Percentiles rank a stretch among this genome's conserved stretches.
Conservation (phyloP, 331 rosid genomes). For the Malus hybrid region DNA sequence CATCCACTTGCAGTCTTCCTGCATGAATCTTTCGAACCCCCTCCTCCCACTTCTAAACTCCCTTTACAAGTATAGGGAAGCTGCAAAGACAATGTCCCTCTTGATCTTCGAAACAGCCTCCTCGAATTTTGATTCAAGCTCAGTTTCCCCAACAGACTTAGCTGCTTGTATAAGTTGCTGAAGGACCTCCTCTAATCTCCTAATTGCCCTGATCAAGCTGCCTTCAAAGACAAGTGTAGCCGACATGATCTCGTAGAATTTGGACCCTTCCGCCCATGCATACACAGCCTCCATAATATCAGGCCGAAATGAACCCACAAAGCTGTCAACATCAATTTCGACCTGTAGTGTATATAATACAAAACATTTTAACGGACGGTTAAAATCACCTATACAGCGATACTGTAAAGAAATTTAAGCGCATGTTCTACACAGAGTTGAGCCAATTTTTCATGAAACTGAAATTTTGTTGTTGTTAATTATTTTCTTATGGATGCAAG, state of each 20-base stretch:
- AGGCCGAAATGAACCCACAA: constrained; percentile 76
- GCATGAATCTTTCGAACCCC: too few relatives aligned
- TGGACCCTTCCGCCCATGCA: constrained; percentile 94
- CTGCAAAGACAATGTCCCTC: constrained; percentile 97
- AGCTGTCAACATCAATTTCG: constrained; percentile 75
- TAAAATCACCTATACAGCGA: too few relatives aligned
- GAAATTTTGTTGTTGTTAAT: too few relatives aligned
- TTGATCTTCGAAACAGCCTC: constrained; percentile 88
- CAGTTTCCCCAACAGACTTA: constrained; percentile 81
- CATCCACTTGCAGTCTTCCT: neutral
- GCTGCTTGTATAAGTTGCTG: constrained; percentile 90
- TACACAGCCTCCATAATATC: constrained; percentile 96
- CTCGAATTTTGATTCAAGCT: constrained; percentile 74
- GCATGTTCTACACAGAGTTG: too few relatives aligned
- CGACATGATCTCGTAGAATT: constrained; percentile 89
- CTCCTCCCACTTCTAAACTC: neutral
- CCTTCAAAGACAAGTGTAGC: constrained; percentile 79
- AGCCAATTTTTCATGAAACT: too few relatives aligned
- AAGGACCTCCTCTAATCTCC: constrained; percentile 90
- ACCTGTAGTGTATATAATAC: constrained; percentile 36
- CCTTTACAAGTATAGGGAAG: constrained; percentile 72
- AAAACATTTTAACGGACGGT: too few relatives aligned
- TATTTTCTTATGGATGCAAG: too few relatives aligned
- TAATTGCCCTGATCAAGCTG: constrained; percentile 87
- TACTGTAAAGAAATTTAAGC: too few relatives aligned